Evolutionary conservation across 495 filamentous ascomycete species (phyloP), one percentile per base, ranked within the genome.

Genomic region (Collariella sp.): DNA sequence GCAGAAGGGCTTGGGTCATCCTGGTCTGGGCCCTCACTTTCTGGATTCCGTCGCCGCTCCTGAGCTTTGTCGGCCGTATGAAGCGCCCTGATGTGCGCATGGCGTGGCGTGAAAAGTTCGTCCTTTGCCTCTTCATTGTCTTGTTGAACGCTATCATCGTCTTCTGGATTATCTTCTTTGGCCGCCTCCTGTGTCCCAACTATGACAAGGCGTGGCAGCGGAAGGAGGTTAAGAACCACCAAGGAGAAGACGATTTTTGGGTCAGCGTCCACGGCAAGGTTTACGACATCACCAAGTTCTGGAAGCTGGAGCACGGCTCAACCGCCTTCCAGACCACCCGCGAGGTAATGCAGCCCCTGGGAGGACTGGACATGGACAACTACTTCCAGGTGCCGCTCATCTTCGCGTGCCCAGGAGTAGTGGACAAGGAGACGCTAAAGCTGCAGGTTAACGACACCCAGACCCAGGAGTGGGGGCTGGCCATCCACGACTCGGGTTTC

Each of bases 21-120:
- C 69, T 89, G 20, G 87, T 91, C 12, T 97, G 91, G 91, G 76
- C 79, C 5, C 56, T 91, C 44, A 97, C 93, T 2, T 97, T 88
- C 63, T 97, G 89, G 89, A 94, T 96, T 57, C 93, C 93, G 1
- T 96, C 91, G 2, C 89, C 89, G 46, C 47, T 83, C 0, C 79
- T 98, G 2, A 75, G 76, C n/a, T 85, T 79, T 48, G 60, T 97
- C 56, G 93, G 93, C 16, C 85, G 93, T 18, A 98, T 97, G 93
- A 95, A 95, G 71, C 83, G 93, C 39, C 93, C 93, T 1, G 93
- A 98, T 70, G 87, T 98, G 39, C 86, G 93, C 1, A 86, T 97
- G 81, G 93, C 93, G 5, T 98, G 93, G 93, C 76, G 91, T 65
- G 93, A 98, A 62, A 98, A 98, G 70, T 35, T 98, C 36, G 83